Base-by-base conservation (phyloP, 2,329 filamentous ascomycete species). In the Colletotrichum salicis region DNA sequence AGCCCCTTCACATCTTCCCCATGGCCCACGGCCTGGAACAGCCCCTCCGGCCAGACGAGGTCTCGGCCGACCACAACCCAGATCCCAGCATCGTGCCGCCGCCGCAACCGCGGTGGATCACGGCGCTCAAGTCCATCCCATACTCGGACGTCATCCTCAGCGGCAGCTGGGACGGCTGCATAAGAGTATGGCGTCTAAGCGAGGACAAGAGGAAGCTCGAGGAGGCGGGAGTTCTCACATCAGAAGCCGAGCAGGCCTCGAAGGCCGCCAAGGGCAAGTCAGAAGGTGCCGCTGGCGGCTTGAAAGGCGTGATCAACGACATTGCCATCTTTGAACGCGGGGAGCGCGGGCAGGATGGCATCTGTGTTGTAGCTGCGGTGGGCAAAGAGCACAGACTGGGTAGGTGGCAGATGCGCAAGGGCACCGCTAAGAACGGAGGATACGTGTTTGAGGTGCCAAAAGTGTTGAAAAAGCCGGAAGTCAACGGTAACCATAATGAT, bases 111-210 rank as follows among this genome's bases (percentile, higher is more conserved):
- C 88, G 96, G 79, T 97, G 93, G 88, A 96, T 99, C 80, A 99
- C 96, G 1, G 95, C 96, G 6, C 85, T 99, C 55, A 87, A 91
- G 60, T 93, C 94, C 0, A 88, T 99, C 60, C 96, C 96, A 0
- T 98, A 95, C 80, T 96, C 94, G 5, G 95, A 99, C 78, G 85
- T 97, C 62, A 90, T 99, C 68, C 86, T 99, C 62, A 97, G 92
- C 75, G 96, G 96, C 37, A 97, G 94, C 82, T 99, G 96, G 95
- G 96, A 97, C 79, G 96, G 96, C 2, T 91, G 90, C 81, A 87
- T 99, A 70, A 88, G 96, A 61, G 92, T 92, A 5, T 99, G 96
- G 96, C 91, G 88, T 72, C 87, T 99, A 24, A 93, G 91, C 64
- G 90, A 94, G 54, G 96, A 98, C 80, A 96, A 95, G 83, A 90